A percentile compares a stretch with the other conserved stretches of the same genome.
These are phyloP conservation scores for Pseudogymnoascus sp. DNA, from an alignment of 2,329 filamentous ascomycete genomes.

Conservation along the genomic window DNA sequence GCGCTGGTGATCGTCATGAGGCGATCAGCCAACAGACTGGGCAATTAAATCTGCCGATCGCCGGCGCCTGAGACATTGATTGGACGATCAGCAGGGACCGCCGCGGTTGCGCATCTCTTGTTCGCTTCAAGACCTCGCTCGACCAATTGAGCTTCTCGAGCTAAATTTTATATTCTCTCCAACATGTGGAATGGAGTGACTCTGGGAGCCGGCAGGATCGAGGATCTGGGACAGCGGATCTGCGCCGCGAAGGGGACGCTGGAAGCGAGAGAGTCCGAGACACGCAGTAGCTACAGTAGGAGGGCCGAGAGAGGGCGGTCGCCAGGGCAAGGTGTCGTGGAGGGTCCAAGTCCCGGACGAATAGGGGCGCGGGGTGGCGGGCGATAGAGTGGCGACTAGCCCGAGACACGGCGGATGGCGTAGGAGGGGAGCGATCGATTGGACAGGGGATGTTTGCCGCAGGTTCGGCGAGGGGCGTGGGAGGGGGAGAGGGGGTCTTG, in stretches of 20 bases:
- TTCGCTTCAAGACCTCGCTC: too few species aligned
- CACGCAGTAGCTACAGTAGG: background rate
- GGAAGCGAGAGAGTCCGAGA: background rate
- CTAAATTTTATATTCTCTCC: too few species aligned
- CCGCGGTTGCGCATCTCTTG: background rate
- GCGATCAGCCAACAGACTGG: background rate
- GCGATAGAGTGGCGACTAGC: background rate
- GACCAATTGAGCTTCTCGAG: too few species aligned
- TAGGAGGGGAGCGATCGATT: background rate
- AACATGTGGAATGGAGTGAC: background rate
- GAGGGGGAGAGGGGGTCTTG: background rate
- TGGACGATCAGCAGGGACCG: background rate
- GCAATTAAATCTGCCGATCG: background rate
- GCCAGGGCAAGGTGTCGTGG: background rate
- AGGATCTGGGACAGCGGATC: background rate
- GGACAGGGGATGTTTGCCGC: conserved; percentile 1
- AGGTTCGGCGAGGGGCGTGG: background rate
- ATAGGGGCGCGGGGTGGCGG: background rate
- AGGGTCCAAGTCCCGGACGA: conserved; percentile 3
- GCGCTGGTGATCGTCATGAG: background rate
- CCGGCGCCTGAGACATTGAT: background rate
- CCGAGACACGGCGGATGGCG: background rate
- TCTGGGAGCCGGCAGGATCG: background rate
- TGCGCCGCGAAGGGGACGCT: background rate
- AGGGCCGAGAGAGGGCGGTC: background rate